Base-by-base conservation (phyloP, 306 rosid species). In the Begonia loranthoides region DNA sequence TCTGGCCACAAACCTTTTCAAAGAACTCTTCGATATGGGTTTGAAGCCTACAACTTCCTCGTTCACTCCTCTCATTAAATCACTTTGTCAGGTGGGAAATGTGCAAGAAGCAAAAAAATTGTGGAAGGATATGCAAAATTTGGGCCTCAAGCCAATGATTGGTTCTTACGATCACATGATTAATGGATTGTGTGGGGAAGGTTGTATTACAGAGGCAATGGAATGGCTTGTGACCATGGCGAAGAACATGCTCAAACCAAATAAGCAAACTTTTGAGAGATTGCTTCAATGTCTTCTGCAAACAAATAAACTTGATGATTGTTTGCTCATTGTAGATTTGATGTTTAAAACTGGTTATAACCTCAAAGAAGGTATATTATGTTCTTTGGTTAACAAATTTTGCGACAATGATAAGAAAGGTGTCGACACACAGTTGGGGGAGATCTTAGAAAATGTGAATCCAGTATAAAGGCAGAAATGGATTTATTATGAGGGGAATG, bases 401-500 rank as follows among this genome's bases (percentile, higher is more conserved):
- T 55, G 68, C 66, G 39, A 36, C 38, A 57, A 51, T 58, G 59
- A 60, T 56, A 28, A 28, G 1, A 28, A 28, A 28, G 9, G 36
- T 28, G 36, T 28, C 36, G 36, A 28, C 4, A 28, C 36, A 4
- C 36, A 5, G 9, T 28, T 28, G 36, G 36, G 5, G 36, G 36
- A 28, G 36, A 28, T 28, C 36, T 28, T 28, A 28, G 9, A 28
- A 28, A 28, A 7, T 28, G 36, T 28, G 4, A 28, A 4, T 28
- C 9, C 1, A 8, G 36, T 28, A 5, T 28, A 28, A 28, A 28
- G 36, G 56, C 94, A 92, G 79, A 92, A 92, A 82, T 86, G 94
- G 99, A 86, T 92, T 72, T 94, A 92, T 21, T 86, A 86, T 38
- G 96, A 92, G 75, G 99, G 99, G 51, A 80, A 80, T 15, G 96